phyloP scores from a whole-genome alignment of 2,329 filamentous ascomycete genomes.

The Claviceps pusilla region DNA sequence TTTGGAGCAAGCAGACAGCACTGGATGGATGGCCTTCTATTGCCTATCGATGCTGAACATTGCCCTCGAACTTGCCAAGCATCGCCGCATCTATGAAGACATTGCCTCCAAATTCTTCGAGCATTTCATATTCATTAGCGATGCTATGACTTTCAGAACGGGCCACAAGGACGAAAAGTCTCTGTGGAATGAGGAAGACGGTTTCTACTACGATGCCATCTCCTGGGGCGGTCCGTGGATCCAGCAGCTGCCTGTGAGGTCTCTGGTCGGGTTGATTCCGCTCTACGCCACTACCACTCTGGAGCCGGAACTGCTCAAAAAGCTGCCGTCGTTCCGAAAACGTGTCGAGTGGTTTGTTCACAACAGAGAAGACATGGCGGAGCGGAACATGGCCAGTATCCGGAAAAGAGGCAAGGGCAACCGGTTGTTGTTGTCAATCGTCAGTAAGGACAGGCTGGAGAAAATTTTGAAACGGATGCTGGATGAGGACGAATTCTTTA shows the following conservation, averaged over 20 bases:
- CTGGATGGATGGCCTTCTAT: slow-evolving; percentile 98
- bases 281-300: slow-evolving; percentile 84
- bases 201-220: slow-evolving; percentile 97
- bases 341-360: slow-evolving; percentile 88
- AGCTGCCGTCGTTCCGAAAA: slow-evolving; percentile 83
- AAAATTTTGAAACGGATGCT: slow-evolving; percentile 86
- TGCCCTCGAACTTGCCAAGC: slow-evolving; percentile 83
- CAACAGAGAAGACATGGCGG: slow-evolving; percentile 70
- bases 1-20: slow-evolving; percentile 91
- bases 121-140: slow-evolving; percentile 94
- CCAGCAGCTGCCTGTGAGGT: slow-evolving; percentile 81
- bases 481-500: slow-evolving; percentile 84
- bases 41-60: slow-evolving; percentile 96
- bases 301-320: slow-evolving; percentile 85
- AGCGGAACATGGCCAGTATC: slow-evolving; percentile 90
- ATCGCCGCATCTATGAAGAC: slow-evolving; percentile 88
- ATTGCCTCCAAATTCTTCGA: slow-evolving; percentile 98
- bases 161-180: slow-evolving; percentile 61
- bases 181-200: slow-evolving; percentile 90
- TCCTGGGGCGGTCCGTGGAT: slow-evolving; percentile 90
- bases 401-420: slow-evolving; percentile 80
- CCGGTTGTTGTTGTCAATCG: slow-evolving; percentile 72
- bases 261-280: slow-evolving; percentile 83
- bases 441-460: slow-evolving; percentile 82
- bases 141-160: slow-evolving; percentile 80